Base-by-base conservation (phyloP, 2,329 filamentous ascomycete genomes). In the Stagonosporopsis chrysanthemi region DNA sequence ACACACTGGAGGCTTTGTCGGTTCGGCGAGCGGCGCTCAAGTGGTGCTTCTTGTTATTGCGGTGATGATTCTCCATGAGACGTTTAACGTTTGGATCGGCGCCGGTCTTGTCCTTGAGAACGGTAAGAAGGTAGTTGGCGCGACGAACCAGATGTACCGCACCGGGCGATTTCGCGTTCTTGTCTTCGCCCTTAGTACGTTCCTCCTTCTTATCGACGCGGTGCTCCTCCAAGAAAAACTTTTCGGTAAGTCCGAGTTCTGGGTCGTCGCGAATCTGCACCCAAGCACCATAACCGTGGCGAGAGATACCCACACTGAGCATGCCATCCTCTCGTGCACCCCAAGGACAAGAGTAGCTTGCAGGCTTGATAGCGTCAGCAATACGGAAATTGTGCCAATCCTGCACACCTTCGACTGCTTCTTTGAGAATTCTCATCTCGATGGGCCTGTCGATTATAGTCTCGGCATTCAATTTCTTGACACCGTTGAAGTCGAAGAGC, bases 131-230 rank as follows among this genome's bases (percentile, higher is more conserved):
- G 72, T 99, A 99, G 71, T 98, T 95, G 9, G 94, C 91, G 57
- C 95, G 90, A 44, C 95, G 91, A 51, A 98, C 94, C 41, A 99
- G 87, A 74, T 99, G 95, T 26, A 99, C 95, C 22, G 95, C 94
- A n/a, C 95, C 95, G 4, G 95, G 95, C 2, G 94, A 96, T 70
- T 96, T 96, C 33, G 91, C 90, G 17, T 83, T 83, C 68, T 87
- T 87, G 62, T 86, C 79, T 17, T 91, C 89, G 15, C 81, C 86
- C 69, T 92, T 91, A 70, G 83, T 90, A 33, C 95, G 89, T 76
- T 97, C 92, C 69, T 95, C 93, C 75, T 98, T 98, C 79, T 96
- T 95, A 75, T 96, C 95, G 17, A 98, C 94, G n/a, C 94, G 90
- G 75, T 98, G 93, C 76, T 99, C 96, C 74, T 99, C 95, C 1